Evolutionary conservation across 2,329 filamentous ascomycete genomes (phyloP).

Genomic region (Calonectria honghensis): DNA sequence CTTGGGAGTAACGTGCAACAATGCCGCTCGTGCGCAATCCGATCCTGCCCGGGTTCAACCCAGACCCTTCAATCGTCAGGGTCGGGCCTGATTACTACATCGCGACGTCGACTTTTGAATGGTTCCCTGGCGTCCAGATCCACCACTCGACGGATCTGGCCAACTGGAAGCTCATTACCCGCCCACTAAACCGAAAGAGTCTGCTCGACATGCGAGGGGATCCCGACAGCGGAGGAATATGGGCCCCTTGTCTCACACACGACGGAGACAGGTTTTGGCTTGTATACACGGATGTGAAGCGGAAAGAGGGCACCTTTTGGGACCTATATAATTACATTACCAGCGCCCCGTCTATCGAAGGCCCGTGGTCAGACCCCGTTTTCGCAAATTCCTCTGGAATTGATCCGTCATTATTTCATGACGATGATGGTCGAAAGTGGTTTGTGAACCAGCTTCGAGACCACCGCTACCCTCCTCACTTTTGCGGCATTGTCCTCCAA

Average conservation of each 20-base stretch:
- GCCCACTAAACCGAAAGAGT: conserved; percentile 68
- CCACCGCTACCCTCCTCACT: conserved; percentile 69
- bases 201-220: conserved; percentile 77
- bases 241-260: conserved; percentile 78
- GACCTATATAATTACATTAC: conserved; percentile 80
- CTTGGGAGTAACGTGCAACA: too few relatives aligned
- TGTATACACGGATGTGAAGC: conserved; percentile 80
- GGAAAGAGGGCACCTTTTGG: conserved; percentile 80
- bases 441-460: conserved; percentile 75
- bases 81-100: conserved; percentile 74
- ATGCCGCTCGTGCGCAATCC: conserved; percentile 73
- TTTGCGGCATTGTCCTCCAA: conserved; percentile 75
- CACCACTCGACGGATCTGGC: conserved; percentile 72
- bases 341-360: conserved; percentile 70
- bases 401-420: conserved; percentile 76
- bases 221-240: conserved; percentile 77
- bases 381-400: conserved; percentile 78
- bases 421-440: conserved; percentile 73
- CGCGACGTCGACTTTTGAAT: conserved; percentile 74
- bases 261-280: conserved; percentile 77
- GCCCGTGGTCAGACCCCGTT: conserved; percentile 77
- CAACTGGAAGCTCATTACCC: conserved; percentile 69
- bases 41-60: conserved; percentile 75
- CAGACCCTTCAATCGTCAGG: conserved; percentile 72
- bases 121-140: conserved; percentile 74